These are phyloP conservation scores for Mucor mucedo DNA, from an alignment of 371 early-diverging fungal genomes.

Conservation along the genomic window DNA sequence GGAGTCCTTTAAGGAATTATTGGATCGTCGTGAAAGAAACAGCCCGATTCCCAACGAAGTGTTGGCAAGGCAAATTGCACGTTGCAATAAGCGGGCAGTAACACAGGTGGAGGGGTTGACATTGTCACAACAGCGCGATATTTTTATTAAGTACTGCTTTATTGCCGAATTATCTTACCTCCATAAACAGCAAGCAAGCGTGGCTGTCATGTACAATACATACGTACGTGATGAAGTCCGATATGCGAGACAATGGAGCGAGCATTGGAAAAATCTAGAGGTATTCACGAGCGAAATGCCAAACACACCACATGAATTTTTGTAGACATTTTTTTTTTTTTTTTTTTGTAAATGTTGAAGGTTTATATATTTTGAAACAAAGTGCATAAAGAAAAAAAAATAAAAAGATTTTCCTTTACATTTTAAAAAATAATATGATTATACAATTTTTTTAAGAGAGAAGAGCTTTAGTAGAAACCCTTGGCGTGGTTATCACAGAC, in stretches of 20 bases:
- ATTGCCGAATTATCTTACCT: constrained; percentile 40
- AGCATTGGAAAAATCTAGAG: constrained; percentile 67
- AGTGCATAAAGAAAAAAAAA: constrained; percentile 11
- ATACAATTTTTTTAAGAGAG: not conserved
- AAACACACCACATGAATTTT: constrained; percentile 29
- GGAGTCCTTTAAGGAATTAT: constrained; percentile 54
- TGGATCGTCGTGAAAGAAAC: constrained; percentile 35
- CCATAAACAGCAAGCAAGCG: constrained; percentile 46
- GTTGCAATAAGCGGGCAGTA: constrained; percentile 15
- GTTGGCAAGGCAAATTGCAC: constrained; percentile 35
- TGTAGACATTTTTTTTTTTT: constrained; percentile 33
- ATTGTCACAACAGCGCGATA: constrained; percentile 36
- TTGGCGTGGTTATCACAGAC: constrained; percentile 80
- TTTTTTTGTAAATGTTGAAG: constrained; percentile 2
- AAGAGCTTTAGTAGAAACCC: constrained; percentile 66
- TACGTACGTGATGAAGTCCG: constrained; percentile 64
- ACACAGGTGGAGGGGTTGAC: constrained; percentile 26
- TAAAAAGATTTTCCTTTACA: not conserved
- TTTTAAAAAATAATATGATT: not conserved
- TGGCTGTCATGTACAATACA: constrained; percentile 66
- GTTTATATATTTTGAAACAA: constrained; percentile 17
- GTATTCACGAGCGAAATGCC: constrained; percentile 23
- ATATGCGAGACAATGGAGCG: constrained; percentile 53
- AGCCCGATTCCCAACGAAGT: constrained; percentile 35
- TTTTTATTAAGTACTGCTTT: constrained; percentile 43